phyloP scores from a whole-genome alignment of 768 basidiomycete species.

The Serendipita sp. region DNA sequence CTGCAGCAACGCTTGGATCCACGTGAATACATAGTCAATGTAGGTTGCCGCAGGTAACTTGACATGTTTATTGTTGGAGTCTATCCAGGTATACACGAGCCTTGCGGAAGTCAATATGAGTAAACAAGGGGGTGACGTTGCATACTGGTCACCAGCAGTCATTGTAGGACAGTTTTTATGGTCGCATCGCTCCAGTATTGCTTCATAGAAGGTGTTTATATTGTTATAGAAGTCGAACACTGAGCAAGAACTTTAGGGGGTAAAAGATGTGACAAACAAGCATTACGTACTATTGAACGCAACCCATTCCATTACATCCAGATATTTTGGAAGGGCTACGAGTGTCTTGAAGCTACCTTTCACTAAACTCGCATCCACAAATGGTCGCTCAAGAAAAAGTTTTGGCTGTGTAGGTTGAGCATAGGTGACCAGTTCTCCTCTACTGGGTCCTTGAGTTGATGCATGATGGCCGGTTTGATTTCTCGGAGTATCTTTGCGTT shows the following conservation, averaged over 20 bases:
- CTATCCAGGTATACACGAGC: slow-evolving; percentile 33
- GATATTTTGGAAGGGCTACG: slow-evolving; percentile 24
- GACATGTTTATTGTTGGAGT: slow-evolving; percentile 26
- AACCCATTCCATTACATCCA: slow-evolving; percentile 34
- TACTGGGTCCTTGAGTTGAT: background rate
- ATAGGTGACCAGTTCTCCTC: background rate
- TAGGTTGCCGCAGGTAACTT: slow-evolving; percentile 30
- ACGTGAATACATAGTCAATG: slow-evolving; percentile 33
- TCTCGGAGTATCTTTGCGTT: background rate
- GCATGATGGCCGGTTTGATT: background rate
- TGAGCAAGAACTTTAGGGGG: slow-evolving; percentile 10
- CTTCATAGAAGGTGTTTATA: slow-evolving; percentile 30
- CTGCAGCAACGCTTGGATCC: slow-evolving; percentile 29
- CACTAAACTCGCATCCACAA: slow-evolving; percentile 24
- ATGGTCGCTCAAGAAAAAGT: slow-evolving; percentile 24
- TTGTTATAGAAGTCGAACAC: slow-evolving; percentile 36
- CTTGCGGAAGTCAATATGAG: slow-evolving; percentile 12
- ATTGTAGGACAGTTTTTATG: slow-evolving; percentile 30
- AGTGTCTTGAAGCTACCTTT: slow-evolving; percentile 28
- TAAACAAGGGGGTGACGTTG: background rate
- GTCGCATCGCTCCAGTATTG: slow-evolving; percentile 29
- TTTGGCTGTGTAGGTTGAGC: background rate
- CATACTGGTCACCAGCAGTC: slow-evolving; percentile 30
- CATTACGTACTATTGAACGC: slow-evolving; percentile 26
- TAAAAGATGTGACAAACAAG: background rate